These are phyloP conservation scores for Pleurotus citrinopileatus DNA, from an alignment of 768 basidiomycete species.

Conservation along the genomic window DNA sequence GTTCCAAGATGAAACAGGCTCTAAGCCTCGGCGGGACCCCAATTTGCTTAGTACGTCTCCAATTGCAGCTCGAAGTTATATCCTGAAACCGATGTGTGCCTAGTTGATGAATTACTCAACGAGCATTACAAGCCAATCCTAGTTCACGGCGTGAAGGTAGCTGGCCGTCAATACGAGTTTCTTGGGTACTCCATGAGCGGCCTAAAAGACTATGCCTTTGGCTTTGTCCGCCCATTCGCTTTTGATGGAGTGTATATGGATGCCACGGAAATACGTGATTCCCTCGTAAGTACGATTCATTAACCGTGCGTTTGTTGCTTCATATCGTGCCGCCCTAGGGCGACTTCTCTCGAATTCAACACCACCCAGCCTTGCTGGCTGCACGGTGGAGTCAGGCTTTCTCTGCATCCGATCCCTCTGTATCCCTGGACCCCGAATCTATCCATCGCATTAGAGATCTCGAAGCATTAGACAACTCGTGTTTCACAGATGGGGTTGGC, in stretches of 20 bases:
- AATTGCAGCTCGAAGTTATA: background rate
- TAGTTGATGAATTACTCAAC: constrained; percentile 25
- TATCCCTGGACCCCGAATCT: constrained; percentile 31
- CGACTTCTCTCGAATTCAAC: constrained; percentile 31
- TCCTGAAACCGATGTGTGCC: background rate
- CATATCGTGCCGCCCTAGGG: constrained; percentile 24
- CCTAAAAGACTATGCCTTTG: constrained; percentile 44
- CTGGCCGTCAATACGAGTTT: constrained; percentile 42
- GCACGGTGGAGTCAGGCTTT: constrained; percentile 57
- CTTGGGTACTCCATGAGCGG: constrained; percentile 55
- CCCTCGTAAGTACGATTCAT: constrained; percentile 24
- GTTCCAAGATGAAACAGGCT: constrained; percentile 44
- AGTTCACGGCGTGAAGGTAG: constrained; percentile 32
- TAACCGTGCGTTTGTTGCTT: background rate
- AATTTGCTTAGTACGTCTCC: constrained; percentile 19
- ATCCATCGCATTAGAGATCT: constrained; percentile 29
- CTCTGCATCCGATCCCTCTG: constrained; percentile 46
- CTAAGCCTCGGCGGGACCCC: constrained; percentile 30
- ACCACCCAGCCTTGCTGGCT: constrained; percentile 44
- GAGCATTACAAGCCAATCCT: constrained; percentile 32
- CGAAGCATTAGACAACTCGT: constrained; percentile 20
- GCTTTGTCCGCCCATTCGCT: constrained; percentile 44
- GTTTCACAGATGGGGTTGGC: constrained; percentile 54
- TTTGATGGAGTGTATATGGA: constrained; percentile 19
- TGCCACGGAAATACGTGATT: constrained; percentile 26